A percentile compares a stretch with the other conserved stretches of the same genome.
Conservation (phyloP, 1,284 basidiomycete genomes). For the Tilletia horrida region DNA sequence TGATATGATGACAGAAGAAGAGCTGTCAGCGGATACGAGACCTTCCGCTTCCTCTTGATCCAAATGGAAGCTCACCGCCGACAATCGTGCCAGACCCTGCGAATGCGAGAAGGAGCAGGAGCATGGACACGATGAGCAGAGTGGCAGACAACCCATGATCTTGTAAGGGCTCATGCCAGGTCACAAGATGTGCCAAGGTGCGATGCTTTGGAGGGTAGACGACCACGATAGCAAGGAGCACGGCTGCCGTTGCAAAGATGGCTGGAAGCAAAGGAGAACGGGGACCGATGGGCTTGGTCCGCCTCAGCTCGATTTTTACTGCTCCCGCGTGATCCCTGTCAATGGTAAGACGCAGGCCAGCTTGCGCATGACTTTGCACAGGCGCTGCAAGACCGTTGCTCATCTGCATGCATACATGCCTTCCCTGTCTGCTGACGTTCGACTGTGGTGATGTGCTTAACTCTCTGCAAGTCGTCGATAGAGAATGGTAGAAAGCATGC, state of each 20-base stretch:
- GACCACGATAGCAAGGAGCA: too few relatives aligned
- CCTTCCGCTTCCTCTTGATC: neutral
- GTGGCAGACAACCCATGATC: too few relatives aligned
- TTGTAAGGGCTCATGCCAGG: too few relatives aligned
- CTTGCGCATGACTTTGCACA: neutral
- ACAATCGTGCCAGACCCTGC: neutral
- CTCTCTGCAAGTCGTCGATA: too few relatives aligned
- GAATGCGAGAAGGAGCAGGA: neutral
- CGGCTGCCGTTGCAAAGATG: too few relatives aligned
- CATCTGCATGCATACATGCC: too few relatives aligned
- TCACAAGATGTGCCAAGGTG: too few relatives aligned
- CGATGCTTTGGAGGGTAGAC: too few relatives aligned
- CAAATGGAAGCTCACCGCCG: conserved; percentile 4
- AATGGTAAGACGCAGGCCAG: neutral
- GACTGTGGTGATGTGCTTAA: too few relatives aligned
- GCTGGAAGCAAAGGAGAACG: neutral
- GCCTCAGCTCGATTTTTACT: neutral
- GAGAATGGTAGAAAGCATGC: too few relatives aligned
- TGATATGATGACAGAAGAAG: neutral
- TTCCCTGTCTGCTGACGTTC: too few relatives aligned
- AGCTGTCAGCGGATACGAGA: neutral
- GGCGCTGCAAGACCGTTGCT: too few relatives aligned
- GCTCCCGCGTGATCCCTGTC: neutral
- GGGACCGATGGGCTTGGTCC: neutral
- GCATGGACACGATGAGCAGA: neutral